Evolutionary conservation across 148 eudicot genomes (phyloP).

Genomic region (Cornus controversa): DNA sequence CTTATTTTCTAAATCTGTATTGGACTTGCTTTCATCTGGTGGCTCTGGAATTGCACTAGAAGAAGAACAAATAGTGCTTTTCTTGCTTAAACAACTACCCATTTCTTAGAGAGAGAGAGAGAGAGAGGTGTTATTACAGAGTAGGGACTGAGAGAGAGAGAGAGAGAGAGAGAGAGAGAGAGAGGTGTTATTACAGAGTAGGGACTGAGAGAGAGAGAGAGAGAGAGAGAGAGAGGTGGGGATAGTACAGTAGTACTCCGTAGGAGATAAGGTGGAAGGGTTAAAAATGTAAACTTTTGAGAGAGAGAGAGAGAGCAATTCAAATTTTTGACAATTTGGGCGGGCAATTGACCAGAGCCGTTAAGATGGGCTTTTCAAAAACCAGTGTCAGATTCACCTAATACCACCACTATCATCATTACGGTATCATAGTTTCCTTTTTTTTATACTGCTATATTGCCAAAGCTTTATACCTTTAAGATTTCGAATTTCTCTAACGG

Average conservation of each 20-base stretch:
- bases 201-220: neutral
- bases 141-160: neutral
- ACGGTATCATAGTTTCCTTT: neutral
- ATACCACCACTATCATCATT: too few relatives aligned
- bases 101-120: conserved; percentile 27
- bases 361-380: conserved; percentile 9
- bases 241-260: neutral
- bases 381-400: neutral
- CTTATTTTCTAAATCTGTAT: conserved; percentile 23
- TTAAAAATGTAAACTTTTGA: neutral
- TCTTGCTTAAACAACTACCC: conserved; percentile 90
- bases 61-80: conserved; percentile 30
- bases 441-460: too few relatives aligned
- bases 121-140: neutral
- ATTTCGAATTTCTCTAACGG: neutral
- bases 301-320: conserved; percentile 13
- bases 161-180: neutral
- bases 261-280: neutral
- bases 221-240: neutral
- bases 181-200: neutral
- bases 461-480: neutral
- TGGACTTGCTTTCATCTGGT: conserved; percentile 19
- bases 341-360: conserved; percentile 37
- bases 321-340: conserved; percentile 27
- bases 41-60: conserved; percentile 26